Base-by-base conservation (phyloP, 2,329 filamentous ascomycete species). In the Penicillium polonicum region DNA sequence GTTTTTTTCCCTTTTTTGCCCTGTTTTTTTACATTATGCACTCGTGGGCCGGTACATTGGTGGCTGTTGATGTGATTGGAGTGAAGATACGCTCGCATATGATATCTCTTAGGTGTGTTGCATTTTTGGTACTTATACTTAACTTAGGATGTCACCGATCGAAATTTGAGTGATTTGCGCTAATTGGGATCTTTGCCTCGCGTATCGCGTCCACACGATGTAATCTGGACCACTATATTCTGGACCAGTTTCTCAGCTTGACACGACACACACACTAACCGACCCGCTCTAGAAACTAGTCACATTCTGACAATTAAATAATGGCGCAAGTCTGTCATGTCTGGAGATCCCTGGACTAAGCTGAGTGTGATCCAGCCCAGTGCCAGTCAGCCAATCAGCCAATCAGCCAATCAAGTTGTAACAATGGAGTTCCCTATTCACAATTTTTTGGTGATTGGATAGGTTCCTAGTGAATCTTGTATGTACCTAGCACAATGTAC, bases 21-120 rank as follows among this genome's bases (percentile, higher is more conserved):
- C 42, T 17, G 4, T 33, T 44, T 23, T 23, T 43, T 21, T 27
- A 23, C 25, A 2, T 43, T 48, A 38, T 43, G 52, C 23, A 21
- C 35, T 36, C n/a, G 48, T 42, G 36, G 5, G 23, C 17, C 19
- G 19, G 38, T 43, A 19, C n/a, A 0, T 5, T 9, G 12, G 48
- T 38, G 33, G 25, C 25, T 31, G 25, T 13, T 23, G 15, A 17
- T 13, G n/a, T 52, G 29, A 44, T 45, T 65, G 66, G 63, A 55
- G 60, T 55, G 60, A 58, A 55, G 27, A 13, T 10, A 48, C 9
- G 49, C 58, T 52, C 70, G 69, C 70, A 72, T 71, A 72, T 72
- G 69, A 72, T 66, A 70, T 72, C 68, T 69, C 61, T 69, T 57
- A 67, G 44, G 55, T 64, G 50, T 23, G n/a, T 33, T 21, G n/a